Base-by-base conservation (phyloP, 2,329 filamentous ascomycete species). In the Scorias spongiosa region DNA sequence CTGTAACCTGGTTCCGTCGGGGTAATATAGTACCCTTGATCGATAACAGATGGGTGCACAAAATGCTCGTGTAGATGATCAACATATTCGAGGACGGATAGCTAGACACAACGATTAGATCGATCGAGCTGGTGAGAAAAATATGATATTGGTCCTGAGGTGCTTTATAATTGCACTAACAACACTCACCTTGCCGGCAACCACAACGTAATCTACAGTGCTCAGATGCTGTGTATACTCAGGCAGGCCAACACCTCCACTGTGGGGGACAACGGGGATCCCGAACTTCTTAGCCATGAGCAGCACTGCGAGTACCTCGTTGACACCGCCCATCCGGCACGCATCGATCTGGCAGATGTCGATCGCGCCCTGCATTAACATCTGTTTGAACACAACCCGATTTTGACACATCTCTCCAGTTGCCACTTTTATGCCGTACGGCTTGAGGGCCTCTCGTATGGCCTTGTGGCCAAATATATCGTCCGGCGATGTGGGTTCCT, bases 321-420 rank as follows among this genome's bases (percentile, higher is more conserved):
- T 93, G 39, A 93, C 84, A 49, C 87, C 86, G 37, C 87, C 87
- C 53, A 94, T 74, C 20, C 87, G 80, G 69, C 86, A 93, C 2
- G 87, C 87, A 56, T 94, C 87, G 54, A 91, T 83, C 64, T 94
- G 87, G 61, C 85, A 86, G 15, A 93, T 78, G 57, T 91, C 86
- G 54, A 93, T 84, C 48, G 86, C 84, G 42, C 81, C 81, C 2
- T 77, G 70, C 60, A 80, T 76, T 42, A 94, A 74, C 48, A 93
- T 75, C 66, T 94, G 87, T 73, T 93, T 94, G 76, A 93, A 93
- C 56, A 93, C 77, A 51, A 93, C 84, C 34, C 87, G 79, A 70
- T 93, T 94, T 69, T 93, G 87, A 68, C 85, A 91, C 85, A 93
- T 93, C 68, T 94, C 87, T 49, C 87, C 87, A 0, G 87, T 93